Percentiles rank a stretch among this genome's conserved stretches.
These are phyloP conservation scores for Suillus ampliporus DNA, from an alignment of 768 basidiomycete species.

Conservation along the genomic window DNA sequence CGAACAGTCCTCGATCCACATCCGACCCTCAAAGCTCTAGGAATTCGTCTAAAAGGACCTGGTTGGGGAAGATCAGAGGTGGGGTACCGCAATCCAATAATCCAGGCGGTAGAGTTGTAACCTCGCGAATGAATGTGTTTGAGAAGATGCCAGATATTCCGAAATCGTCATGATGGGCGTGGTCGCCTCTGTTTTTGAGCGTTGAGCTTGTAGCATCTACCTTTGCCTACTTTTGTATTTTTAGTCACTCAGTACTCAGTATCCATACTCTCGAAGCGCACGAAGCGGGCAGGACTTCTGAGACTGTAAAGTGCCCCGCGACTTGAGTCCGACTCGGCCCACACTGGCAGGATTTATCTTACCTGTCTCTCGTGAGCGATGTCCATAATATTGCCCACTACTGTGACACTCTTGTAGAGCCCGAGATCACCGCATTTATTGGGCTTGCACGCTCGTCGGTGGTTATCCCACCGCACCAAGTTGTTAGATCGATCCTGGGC, in stretches of 20 bases:
- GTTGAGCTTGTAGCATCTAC: constrained; percentile 17
- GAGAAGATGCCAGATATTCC: constrained; percentile 15
- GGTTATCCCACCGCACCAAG: no score
- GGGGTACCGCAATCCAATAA: constrained; percentile 26
- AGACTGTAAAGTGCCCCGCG: no score
- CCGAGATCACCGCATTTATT: no score
- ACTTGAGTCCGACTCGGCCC: no score
- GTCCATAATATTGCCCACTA: no score
- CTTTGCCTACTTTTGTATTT: constrained; percentile 24
- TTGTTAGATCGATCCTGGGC: no score
- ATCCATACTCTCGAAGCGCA: neutral
- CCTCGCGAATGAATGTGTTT: constrained; percentile 18
- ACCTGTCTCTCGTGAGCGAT: no score
- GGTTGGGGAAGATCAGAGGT: constrained; percentile 74
- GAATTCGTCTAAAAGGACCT: constrained; percentile 59
- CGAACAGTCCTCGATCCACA: constrained; percentile 61
- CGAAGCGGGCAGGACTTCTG: no score
- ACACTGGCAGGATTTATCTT: no score
- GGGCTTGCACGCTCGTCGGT: no score
- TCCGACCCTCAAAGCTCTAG: constrained; percentile 38
- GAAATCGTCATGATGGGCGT: constrained; percentile 3
- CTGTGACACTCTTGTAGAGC: no score
- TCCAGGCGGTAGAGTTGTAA: constrained; percentile 3
- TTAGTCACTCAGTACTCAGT: neutral
- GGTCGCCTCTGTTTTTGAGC: constrained; percentile 15